Evolutionary conservation across 2,329 filamentous ascomycete genomes (phyloP).

Genomic region (Verticillium tricorpus): DNA sequence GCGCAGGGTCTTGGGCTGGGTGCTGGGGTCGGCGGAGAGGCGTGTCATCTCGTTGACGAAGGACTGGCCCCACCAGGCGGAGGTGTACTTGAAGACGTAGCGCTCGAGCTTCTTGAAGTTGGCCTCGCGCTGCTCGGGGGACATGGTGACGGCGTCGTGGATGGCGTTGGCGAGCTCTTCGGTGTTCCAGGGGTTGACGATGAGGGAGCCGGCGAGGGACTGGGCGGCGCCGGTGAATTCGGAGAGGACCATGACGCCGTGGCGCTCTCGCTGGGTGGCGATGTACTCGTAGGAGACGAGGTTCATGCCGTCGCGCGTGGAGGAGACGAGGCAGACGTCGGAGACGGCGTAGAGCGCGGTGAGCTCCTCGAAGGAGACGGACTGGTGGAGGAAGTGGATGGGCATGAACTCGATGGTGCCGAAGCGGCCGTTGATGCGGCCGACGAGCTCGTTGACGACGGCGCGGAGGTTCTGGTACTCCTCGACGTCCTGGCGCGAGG

Average conservation of each 20-base stretch:
- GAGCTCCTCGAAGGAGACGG: constrained; percentile 89
- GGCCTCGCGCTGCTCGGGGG: constrained; percentile 74
- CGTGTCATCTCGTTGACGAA: constrained; percentile 81
- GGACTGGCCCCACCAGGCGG: constrained; percentile 92
- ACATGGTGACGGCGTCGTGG: constrained; percentile 96
- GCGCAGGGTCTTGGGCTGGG: constrained; percentile 32
- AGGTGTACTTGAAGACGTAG: constrained; percentile 97
- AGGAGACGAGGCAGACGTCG: constrained; percentile 88
- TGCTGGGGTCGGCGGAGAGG: constrained; percentile 32
- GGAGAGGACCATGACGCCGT: constrained; percentile 91
- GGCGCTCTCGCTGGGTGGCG: constrained; percentile 81
- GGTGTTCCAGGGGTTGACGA: constrained; percentile 98
- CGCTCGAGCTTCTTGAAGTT: constrained; percentile 91
- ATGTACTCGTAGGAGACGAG: constrained; percentile 98
- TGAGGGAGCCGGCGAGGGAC: constrained; percentile 85
- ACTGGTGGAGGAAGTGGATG: constrained; percentile 97
- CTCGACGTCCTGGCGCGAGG: constrained; percentile 91
- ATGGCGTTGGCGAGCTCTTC: constrained; percentile 91
- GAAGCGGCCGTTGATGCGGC: constrained; percentile 94
- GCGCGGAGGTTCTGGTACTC: constrained; percentile 96
- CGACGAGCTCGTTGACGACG: constrained; percentile 94
- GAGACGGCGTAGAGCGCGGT: constrained; percentile 90
- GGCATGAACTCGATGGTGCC: constrained; percentile 98
- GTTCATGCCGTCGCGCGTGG: constrained; percentile 98
- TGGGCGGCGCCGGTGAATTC: constrained; percentile 97